Evolutionary conservation across 2,329 filamentous ascomycete species (phyloP).

Genomic region (Penicillium griseofulvum): DNA sequence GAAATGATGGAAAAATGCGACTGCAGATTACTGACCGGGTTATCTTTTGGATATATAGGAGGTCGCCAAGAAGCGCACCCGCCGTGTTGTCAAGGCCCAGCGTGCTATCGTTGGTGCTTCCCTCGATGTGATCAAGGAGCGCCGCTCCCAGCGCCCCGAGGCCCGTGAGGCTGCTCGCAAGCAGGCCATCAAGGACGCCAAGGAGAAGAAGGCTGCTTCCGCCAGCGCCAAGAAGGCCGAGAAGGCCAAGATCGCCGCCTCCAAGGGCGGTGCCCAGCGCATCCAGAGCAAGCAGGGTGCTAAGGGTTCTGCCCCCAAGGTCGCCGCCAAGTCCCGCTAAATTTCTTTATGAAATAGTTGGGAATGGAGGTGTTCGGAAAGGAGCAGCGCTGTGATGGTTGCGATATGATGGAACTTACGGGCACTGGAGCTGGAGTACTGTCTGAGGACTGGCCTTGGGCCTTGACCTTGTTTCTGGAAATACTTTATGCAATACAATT

Average conservation of each 20-base stretch:
- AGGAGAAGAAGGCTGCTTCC: constrained; percentile 92
- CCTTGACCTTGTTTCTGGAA: constrained; percentile 26
- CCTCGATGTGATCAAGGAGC: constrained; percentile 99
- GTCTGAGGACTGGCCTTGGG: constrained; percentile 23
- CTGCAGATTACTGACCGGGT: constrained; percentile 28
- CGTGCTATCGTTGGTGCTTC: constrained; percentile 98
- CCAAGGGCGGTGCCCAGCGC: constrained; percentile 74
- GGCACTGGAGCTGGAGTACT: constrained; percentile 28
- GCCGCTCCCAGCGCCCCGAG: constrained; percentile 90
- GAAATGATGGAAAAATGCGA: constrained; percentile 8
- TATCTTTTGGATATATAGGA: constrained; percentile 63
- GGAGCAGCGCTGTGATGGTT: constrained; percentile 26
- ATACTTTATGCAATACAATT: constrained; percentile 27
- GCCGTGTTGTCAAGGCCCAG: constrained; percentile 97
- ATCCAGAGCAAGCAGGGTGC: constrained; percentile 96
- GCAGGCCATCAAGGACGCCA: constrained; percentile 91
- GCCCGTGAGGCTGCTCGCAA: constrained; percentile 87
- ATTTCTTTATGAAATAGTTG: constrained; percentile 28
- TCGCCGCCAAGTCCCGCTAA: constrained; percentile 84
- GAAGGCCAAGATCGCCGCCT: constrained; percentile 90
- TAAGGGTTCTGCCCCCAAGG: constrained; percentile 85
- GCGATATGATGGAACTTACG: constrained; percentile 30
- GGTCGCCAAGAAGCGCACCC: constrained; percentile 99
- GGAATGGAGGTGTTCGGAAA: constrained; percentile 27
- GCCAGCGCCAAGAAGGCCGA: constrained; percentile 96